Base-by-base conservation (phyloP, 2,329 filamentous ascomycete genomes). In the Macrophomina tecta region DNA sequence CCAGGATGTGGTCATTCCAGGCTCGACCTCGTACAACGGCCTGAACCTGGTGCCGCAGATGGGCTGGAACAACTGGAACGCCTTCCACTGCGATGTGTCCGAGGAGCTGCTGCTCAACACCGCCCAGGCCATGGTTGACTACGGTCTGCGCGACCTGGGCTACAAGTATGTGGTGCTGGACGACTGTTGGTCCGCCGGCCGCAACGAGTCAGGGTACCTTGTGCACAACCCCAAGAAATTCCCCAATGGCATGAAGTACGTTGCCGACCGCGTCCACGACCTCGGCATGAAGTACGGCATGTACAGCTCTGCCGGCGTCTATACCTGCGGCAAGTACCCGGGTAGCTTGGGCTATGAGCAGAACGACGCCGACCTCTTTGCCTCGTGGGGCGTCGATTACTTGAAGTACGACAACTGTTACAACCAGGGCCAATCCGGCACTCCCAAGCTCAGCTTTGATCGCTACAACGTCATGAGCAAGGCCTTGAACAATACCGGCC, bases 331-430 rank as follows among this genome's bases (percentile, higher is more conserved):
- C 52, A 55, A 74, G 56, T 78, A 76, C 46, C 72, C 81, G 1
- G 84, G 82, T 1, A 81, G 78, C 48, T 71, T 85, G 48, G 84
- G 82, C 5, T 80, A 84, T 70, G 86, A 86, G 71, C 77, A 80
- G 40, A 78, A 82, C 34, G 85, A 88, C 72, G 85, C 85, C 0
- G 73, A 82, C 16, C 79, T 81, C 0, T 87, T 82, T 72, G 84
- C 85, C 0, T 75, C 74, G 16, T 85, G 84, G 82, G 84, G 82
- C 1, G 82, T 86, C 38, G 82, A 81, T 67, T 78, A 76, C 62
- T 69, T 73, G 23, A 73, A 67, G 18, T 86, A 86, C 70, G 85
- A 87, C 74, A 87, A 87, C 71, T 87, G 85, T 76, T 86, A 81
- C 72, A 86, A 86, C 69, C 77, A 82, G 68, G 85, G 85, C 7